A percentile compares a stretch with the other conserved stretches of the same genome.
phyloP scores from a whole-genome alignment of 2,329 filamentous ascomycete genomes.

The Akanthomyces uredinophilus region DNA sequence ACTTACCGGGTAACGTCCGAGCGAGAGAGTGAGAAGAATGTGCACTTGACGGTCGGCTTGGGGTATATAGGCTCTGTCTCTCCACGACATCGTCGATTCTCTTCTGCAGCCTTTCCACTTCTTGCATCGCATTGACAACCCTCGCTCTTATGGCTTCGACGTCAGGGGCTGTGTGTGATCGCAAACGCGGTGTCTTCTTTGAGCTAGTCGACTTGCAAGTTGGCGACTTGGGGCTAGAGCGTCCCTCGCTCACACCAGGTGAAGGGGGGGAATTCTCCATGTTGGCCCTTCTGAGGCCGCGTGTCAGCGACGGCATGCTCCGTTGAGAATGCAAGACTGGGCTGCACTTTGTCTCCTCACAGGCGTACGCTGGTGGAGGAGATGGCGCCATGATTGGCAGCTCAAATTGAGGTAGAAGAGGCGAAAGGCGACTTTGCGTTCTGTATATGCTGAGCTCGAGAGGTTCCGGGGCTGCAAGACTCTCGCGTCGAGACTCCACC shows the following conservation, averaged over 20 bases:
- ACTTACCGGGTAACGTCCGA: slow-evolving; percentile 28
- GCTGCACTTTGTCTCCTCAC: slow-evolving; percentile 30
- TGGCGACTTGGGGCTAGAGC: neutral
- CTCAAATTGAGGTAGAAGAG: slow-evolving; percentile 49
- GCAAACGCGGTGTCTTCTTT: slow-evolving; percentile 35
- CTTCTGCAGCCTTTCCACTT: slow-evolving; percentile 53
- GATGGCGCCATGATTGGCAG: slow-evolving; percentile 34
- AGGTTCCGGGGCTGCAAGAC: slow-evolving; percentile 26
- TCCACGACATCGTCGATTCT: slow-evolving; percentile 57
- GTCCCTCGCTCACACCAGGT: neutral
- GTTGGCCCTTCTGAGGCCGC: slow-evolving; percentile 44
- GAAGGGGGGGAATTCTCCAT: neutral
- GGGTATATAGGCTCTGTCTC: slow-evolving; percentile 53
- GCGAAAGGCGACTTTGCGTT: slow-evolving; percentile 42
- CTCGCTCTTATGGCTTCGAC: slow-evolving; percentile 49
- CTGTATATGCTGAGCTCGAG: slow-evolving; percentile 53
- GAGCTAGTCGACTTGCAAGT: slow-evolving; percentile 22
- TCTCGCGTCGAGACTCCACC: slow-evolving; percentile 17
- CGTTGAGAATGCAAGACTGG: slow-evolving; percentile 6
- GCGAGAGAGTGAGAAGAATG: slow-evolving; percentile 41
- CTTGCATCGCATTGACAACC: slow-evolving; percentile 52
- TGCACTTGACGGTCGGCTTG: slow-evolving; percentile 49
- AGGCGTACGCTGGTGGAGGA: slow-evolving; percentile 31
- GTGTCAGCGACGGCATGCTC: slow-evolving; percentile 34
- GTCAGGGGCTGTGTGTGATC: slow-evolving; percentile 41